Evolutionary conservation across 768 basidiomycete species (phyloP).

Genomic region (Trametes cingulata): DNA sequence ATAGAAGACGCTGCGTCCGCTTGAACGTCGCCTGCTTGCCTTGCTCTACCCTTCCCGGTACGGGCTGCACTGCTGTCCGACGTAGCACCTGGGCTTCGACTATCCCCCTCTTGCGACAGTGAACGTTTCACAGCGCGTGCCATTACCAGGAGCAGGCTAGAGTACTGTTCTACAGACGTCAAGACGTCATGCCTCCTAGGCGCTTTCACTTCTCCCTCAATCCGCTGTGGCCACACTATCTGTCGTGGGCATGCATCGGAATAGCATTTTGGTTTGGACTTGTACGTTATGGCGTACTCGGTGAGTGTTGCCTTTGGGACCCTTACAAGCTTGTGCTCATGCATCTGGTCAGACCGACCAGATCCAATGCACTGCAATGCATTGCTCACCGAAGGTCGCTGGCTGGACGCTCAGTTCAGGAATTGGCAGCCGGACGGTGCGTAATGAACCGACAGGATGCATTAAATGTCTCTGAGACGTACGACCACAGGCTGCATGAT

Average conservation of each 20-base stretch:
- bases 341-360: slow-evolving; percentile 51
- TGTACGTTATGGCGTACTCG: slow-evolving; percentile 43
- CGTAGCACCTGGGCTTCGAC: too few species aligned
- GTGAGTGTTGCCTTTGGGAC: slow-evolving; percentile 34
- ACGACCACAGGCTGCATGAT: slow-evolving; percentile 73
- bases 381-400: slow-evolving; percentile 69
- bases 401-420: slow-evolving; percentile 65
- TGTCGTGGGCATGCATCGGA: slow-evolving; percentile 40
- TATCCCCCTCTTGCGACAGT: too few species aligned
- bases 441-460: slow-evolving; percentile 22
- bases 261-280: slow-evolving; percentile 47
- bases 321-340: neutral
- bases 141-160: too few species aligned
- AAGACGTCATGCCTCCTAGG: slow-evolving; percentile 27
- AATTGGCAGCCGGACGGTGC: slow-evolving; percentile 91
- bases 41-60: too few species aligned
- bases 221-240: slow-evolving; percentile 53
- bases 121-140: too few species aligned
- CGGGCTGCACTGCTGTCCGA: too few species aligned
- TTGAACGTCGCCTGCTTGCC: neutral
- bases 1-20: neutral
- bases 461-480: slow-evolving; percentile 6
- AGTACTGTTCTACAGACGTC: neutral
- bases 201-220: slow-evolving; percentile 30
- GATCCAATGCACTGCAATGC: slow-evolving; percentile 77